Evolutionary conservation across 495 filamentous ascomycete species (phyloP).

Genomic region (Penicillium cataractarum): DNA sequence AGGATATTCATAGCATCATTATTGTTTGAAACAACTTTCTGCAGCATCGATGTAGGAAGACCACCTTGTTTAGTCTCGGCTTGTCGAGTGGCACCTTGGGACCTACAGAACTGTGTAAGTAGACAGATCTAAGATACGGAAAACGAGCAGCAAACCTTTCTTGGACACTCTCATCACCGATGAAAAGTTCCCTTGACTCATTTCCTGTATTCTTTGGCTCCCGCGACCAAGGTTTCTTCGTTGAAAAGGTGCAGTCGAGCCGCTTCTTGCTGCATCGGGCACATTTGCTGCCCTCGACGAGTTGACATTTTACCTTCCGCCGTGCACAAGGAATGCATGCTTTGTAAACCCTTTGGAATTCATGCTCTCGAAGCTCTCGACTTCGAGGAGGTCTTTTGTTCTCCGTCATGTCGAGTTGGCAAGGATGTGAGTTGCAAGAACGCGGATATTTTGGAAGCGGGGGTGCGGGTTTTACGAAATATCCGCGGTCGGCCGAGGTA

Average conservation of each 20-base stretch:
- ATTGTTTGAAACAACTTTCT: constrained; percentile 31
- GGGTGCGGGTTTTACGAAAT: constrained; percentile 17
- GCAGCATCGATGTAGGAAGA: constrained; percentile 23
- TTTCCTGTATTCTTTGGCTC: background rate
- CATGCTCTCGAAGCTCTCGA: constrained; percentile 19
- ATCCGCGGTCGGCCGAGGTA: constrained; percentile 9
- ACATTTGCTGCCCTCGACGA: constrained; percentile 18
- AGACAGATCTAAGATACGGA: background rate
- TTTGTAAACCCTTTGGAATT: constrained; percentile 34
- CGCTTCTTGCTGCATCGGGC: constrained; percentile 25
- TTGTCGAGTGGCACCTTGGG: background rate
- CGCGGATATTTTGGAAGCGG: constrained; percentile 7
- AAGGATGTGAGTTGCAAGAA: background rate
- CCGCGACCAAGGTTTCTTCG: constrained; percentile 31
- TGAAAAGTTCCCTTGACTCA: too few species aligned
- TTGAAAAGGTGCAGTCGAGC: constrained; percentile 26
- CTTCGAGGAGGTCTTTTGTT: constrained; percentile 10
- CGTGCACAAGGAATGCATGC: constrained; percentile 34
- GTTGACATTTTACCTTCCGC: constrained; percentile 35
- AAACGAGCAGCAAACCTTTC: background rate
- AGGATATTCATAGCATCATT: constrained; percentile 43
- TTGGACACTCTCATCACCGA: background rate
- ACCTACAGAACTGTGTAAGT: background rate
- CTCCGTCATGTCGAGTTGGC: constrained; percentile 4
- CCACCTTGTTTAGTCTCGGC: constrained; percentile 9